phyloP scores from a whole-genome alignment of 2,329 filamentous ascomycete genomes.

The Trichoderma brevicompactum region DNA sequence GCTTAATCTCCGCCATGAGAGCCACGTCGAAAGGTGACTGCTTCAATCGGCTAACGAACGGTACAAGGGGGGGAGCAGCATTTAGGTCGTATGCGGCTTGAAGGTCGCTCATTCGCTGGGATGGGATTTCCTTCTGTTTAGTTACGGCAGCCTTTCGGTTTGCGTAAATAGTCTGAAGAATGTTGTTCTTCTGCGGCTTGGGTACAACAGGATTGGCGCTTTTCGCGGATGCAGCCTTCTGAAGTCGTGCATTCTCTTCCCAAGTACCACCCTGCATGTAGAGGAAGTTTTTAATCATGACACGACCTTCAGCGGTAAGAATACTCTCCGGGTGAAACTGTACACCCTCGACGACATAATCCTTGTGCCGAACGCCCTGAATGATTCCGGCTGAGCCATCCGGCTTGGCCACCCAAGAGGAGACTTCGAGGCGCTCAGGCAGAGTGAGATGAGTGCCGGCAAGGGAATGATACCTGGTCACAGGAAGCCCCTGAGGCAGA shows the following conservation, averaged over 20 bases:
- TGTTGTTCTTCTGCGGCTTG: conserved; percentile 71
- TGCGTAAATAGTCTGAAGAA: conserved; percentile 88
- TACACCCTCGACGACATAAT: conserved; percentile 89
- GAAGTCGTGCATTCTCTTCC: conserved; percentile 72
- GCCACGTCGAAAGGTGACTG: conserved; percentile 87
- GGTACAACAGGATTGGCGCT: conserved; percentile 36
- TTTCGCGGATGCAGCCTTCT: conserved; percentile 45
- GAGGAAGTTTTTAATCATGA: conserved; percentile 93
- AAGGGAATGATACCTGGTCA: conserved; percentile 95
- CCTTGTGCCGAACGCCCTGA: conserved; percentile 94
- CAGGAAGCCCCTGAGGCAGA: conserved; percentile 78
- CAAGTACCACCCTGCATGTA: conserved; percentile 88
- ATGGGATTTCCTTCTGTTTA: conserved; percentile 82
- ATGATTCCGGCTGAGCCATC: conserved; percentile 85
- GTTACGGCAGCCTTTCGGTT: conserved; percentile 76
- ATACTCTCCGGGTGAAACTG: conserved; percentile 99
- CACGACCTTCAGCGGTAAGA: conserved; percentile 81
- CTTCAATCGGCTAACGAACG: conserved; percentile 77
- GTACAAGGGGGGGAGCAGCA: conserved; percentile 80
- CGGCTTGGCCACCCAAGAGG: conserved; percentile 81
- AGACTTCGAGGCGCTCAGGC: conserved; percentile 83
- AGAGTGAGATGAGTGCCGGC: conserved; percentile 89
- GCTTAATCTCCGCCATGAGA: conserved; percentile 96
- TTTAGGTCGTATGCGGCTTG: conserved; percentile 86
- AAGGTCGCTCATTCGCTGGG: conserved; percentile 79